Base-by-base conservation (phyloP, 2,329 filamentous ascomycete genomes). In the Botryosphaeria agaves region DNA sequence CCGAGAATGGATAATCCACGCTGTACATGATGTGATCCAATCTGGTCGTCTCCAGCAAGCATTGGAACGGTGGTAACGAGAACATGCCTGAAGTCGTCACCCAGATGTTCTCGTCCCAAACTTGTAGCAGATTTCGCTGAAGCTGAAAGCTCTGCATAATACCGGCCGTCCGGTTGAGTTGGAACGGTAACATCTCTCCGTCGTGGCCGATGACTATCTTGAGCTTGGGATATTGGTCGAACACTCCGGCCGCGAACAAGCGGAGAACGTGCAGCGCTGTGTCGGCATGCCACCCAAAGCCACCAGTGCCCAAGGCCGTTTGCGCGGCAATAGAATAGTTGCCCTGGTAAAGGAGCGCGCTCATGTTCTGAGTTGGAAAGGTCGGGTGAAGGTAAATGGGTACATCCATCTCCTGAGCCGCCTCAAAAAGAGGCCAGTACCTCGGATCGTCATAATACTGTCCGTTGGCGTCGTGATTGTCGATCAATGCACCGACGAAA, bases 51-150 rank as follows among this genome's bases (percentile, higher is more conserved):
- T 37, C 40, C 27, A 59, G 37, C 23, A 58, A 44, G 35, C 48
- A 53, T 25, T 53, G 51, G 46, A 72, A 40, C 0, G 67, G 64
- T 21, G 59, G 54, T 20, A 71, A 33, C 24, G 55, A 58, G 50
- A 64, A 72, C 35, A 65, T 61, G 0, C 68, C 68, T 35, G 59
- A 64, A 1, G 68, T 72, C 3, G 69, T 73, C 28, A 74, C 48
- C 66, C 66, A 72, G 14, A 73, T 50, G 34, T 72, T 73, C 37
- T 59, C 39, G 9, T 52, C 49, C 44, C 47, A 53, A 5, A 46
- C 39, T n/a, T n/a, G n/a, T n/a, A n/a, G n/a, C n/a, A n/a, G n/a
- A n/a, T n/a, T n/a, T n/a, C n/a, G n/a, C n/a, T n/a, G n/a, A n/a
- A n/a, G n/a, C n/a, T n/a, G n/a, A n/a, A n/a, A n/a, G n/a, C n/a